Conservation (phyloP, 495 filamentous ascomycete species). For the Penicillium silybi region DNA sequence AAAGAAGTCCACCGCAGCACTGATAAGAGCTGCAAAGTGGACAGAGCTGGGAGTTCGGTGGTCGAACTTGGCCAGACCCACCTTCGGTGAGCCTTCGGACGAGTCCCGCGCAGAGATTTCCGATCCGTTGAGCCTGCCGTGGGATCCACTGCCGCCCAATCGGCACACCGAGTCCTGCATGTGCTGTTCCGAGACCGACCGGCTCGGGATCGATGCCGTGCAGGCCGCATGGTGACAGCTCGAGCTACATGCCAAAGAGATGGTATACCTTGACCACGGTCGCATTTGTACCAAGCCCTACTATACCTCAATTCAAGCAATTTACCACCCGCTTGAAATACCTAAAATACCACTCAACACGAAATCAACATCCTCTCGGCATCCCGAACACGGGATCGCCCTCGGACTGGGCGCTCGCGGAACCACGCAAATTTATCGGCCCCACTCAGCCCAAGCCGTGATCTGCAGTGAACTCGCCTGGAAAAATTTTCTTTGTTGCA, state of each 20-base stretch:
- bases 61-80: conserved; percentile 11
- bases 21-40: conserved; percentile 12
- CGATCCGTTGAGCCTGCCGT: conserved; percentile 12
- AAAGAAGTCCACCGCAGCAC: background rate
- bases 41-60: conserved; percentile 2
- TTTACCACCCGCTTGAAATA: background rate
- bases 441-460: conserved; percentile 18
- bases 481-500: conserved; percentile 1
- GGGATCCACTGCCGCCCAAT: conserved; percentile 18
- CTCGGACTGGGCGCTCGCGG: conserved; percentile 8
- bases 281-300: background rate
- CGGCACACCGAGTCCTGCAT: conserved; percentile 27
- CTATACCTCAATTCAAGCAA: background rate
- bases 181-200: conserved; percentile 19
- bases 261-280: background rate
- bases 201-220: conserved; percentile 19
- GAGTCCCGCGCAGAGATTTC: conserved; percentile 21
- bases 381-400: conserved; percentile 19
- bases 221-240: background rate
- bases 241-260: background rate
- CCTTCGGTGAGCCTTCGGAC: conserved; percentile 23
- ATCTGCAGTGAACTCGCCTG: conserved; percentile 18
- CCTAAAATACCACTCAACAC: no score
- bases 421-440: conserved; percentile 13
- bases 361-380: conserved; percentile 7